Conservation (phyloP, 2,329 filamentous ascomycete genomes). For the Microcyclosporella mali region DNA sequence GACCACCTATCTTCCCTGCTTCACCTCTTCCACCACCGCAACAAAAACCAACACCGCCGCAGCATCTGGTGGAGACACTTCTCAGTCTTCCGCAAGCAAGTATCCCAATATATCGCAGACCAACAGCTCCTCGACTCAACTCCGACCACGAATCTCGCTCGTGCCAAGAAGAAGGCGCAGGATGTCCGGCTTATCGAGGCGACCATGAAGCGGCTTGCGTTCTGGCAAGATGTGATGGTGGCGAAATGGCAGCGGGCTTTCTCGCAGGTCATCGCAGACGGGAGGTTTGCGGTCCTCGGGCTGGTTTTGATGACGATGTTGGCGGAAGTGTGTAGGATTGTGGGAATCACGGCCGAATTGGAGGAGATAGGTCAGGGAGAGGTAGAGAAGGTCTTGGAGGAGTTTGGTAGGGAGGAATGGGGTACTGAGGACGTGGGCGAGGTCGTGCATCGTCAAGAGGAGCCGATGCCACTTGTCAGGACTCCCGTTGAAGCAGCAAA, state of each 20-base stretch:
- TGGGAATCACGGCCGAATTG: conserved; percentile 37
- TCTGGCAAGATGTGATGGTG: conserved; percentile 36
- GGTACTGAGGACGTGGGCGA: conserved; percentile 31
- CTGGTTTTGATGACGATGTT: conserved; percentile 39
- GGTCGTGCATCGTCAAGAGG: conserved; percentile 26
- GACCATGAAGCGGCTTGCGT: conserved; percentile 30
- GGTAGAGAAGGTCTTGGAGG: conserved; percentile 37
- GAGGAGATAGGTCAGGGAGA: conserved; percentile 39
- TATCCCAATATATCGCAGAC: conserved; percentile 48
- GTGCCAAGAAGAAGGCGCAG: conserved; percentile 20
- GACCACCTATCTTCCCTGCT: conserved; percentile 51
- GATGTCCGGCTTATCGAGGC: conserved; percentile 13
- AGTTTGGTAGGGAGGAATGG: conserved; percentile 38
- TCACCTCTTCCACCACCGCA: conserved; percentile 69
- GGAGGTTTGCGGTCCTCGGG: conserved; percentile 42
- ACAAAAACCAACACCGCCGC: conserved; percentile 82
- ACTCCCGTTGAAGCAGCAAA: neutral
- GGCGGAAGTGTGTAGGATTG: conserved; percentile 36
- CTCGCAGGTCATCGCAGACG: conserved; percentile 40
- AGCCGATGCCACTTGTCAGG: neutral
- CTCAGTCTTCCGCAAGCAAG: conserved; percentile 61
- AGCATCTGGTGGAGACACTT: conserved; percentile 77
- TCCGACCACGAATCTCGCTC: conserved; percentile 26
- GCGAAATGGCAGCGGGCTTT: conserved; percentile 34
- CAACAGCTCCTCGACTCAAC: conserved; percentile 18